Evolutionary conservation across 192 early-diverging fungal species (phyloP), one percentile per base, ranked within the genome.

Genomic region (Mortierella antarctica): DNA sequence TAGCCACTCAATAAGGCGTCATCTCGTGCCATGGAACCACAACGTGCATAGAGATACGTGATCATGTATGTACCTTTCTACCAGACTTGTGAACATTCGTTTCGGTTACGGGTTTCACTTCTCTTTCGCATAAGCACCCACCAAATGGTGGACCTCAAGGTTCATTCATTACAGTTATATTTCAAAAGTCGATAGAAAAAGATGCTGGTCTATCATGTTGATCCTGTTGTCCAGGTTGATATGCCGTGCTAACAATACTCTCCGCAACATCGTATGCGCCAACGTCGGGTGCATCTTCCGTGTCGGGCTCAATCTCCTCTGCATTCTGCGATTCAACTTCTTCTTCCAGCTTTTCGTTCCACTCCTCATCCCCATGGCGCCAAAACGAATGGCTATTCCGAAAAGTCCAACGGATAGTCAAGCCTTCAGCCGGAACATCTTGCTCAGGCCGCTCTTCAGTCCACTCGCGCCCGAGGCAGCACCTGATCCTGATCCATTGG

Each of bases 391-490:
- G 31, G 31, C 3, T 31, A 31, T 31, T 31, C 31, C 31, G 31
- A 31, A 1, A 31, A 31, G 31, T 31, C 31, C 68, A 55, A 79
- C 69, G 69, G n/a, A 51, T 58, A 80, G 77, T 80, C 77, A 80
- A 72, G 70, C 70, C 65, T 80, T 80, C 6, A 80, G 65, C n/a
- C 77, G 67, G 77, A 80, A 80, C 77, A 80, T 80, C 70, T 80
- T 80, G 77, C 77, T 72, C 59, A 80, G n/a, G 3, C 77, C 76
- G 21, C 40, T 80, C 70, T 72, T 80, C 70, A 80, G 40, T 49
- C 77, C 70, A 31, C 57, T 56, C 1, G 70, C 70, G 5, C 65
- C 73, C 8, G 59, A 62, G 0, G 44, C 31, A 23, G 20, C 48
- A 40, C 70, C 55, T 2, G 69, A 63, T 45, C 57, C 44, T 20